Evolutionary conservation across 2,329 filamentous ascomycete species (phyloP).

Genomic region (Geosmithia morbida): DNA sequence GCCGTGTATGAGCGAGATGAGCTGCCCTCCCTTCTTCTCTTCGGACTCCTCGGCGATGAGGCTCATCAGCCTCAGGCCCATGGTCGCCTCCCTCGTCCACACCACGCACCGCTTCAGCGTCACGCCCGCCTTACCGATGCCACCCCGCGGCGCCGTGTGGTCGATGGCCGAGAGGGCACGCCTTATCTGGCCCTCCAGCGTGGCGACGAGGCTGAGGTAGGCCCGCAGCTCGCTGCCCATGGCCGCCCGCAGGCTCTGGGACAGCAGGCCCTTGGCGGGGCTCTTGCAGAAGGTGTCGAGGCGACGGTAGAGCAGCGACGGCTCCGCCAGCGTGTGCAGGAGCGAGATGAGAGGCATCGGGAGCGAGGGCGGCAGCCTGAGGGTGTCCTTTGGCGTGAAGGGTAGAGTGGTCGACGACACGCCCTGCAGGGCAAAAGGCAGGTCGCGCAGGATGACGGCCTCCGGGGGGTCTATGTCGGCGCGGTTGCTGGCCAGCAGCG

Average conservation of each 20-base stretch:
- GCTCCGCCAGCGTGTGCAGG: conserved; percentile 80
- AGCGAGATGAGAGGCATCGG: conserved; percentile 77
- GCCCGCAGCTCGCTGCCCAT: conserved; percentile 74
- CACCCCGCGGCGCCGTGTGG: conserved; percentile 48
- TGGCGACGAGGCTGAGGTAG: conserved; percentile 82
- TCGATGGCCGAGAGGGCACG: conserved; percentile 65
- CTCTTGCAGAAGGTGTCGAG: conserved; percentile 73
- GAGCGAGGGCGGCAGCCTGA: conserved; percentile 66
- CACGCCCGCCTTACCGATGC: conserved; percentile 74
- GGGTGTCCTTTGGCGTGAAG: conserved; percentile 52
- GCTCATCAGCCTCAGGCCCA: conserved; percentile 87
- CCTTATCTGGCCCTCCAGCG: conserved; percentile 82
- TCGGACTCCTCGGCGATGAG: conserved; percentile 85
- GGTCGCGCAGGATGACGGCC: conserved; percentile 55
- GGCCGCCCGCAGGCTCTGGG: conserved; percentile 81
- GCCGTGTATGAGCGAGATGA: conserved; percentile 85
- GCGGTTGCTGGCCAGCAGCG: conserved; percentile 41
- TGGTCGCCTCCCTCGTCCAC: conserved; percentile 94
- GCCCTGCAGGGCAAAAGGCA: conserved; percentile 88
- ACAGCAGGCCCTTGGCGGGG: conserved; percentile 59
- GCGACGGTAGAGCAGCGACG: conserved; percentile 76
- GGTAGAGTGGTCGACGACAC: conserved; percentile 74
- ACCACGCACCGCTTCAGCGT: conserved; percentile 92
- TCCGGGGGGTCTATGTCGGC: conserved; percentile 47
- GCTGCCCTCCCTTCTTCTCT: conserved; percentile 69